Conservation (phyloP, 495 filamentous ascomycete genomes). For the Tuber umbilicatum region DNA sequence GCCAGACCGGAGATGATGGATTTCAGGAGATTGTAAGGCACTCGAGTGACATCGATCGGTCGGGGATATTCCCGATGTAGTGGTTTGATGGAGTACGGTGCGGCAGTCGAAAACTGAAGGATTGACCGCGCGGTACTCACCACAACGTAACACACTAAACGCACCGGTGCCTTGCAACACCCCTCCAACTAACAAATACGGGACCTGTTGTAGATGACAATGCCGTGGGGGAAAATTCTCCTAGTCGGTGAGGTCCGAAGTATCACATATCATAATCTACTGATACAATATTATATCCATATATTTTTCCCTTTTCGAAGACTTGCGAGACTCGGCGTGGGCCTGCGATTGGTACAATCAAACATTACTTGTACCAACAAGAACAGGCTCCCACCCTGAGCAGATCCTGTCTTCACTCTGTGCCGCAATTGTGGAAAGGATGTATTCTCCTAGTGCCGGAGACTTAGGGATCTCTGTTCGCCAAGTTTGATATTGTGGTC, state of each 20-base stretch:
- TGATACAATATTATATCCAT: neutral
- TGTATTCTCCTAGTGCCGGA: neutral
- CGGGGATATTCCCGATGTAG: neutral
- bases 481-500: neutral
- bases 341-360: neutral
- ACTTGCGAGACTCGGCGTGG: neutral
- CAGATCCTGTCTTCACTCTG: neutral
- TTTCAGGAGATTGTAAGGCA: no score
- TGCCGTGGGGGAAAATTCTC: neutral
- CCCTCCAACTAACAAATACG: neutral
- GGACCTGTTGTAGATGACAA: neutral
- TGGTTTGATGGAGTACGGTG: neutral
- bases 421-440: neutral
- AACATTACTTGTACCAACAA: neutral
- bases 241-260: neutral
- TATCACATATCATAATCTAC: neutral
- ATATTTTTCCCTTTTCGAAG: neutral
- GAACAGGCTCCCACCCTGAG: neutral
- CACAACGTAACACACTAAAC: neutral
- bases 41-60: no score
- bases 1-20: no score
- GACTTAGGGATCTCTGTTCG: neutral
- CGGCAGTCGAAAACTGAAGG: neutral
- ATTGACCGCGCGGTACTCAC: neutral
- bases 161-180: neutral